phyloP scores from a whole-genome alignment of 2,329 filamentous ascomycete species.

The Hymenoscyphus albidus region DNA sequence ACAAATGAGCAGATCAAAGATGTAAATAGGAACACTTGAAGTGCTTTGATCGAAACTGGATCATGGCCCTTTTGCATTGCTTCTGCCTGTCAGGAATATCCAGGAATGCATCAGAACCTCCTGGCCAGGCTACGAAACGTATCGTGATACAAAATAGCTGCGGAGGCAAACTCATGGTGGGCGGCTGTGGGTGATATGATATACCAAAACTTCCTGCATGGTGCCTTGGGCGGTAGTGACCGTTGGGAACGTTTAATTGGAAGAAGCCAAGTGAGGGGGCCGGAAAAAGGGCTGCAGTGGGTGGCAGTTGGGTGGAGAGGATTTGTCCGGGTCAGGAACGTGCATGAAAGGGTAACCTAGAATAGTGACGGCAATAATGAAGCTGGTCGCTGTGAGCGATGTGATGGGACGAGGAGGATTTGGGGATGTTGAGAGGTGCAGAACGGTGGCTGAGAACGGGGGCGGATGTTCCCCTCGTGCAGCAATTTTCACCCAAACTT shows the following conservation, averaged over 20 bases:
- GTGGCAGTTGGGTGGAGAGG: conserved; percentile 1
- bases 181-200: conserved; percentile 8
- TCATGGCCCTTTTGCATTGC: conserved; percentile 25
- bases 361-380: neutral
- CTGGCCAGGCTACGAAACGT: conserved; percentile 29
- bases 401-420: conserved; percentile 1
- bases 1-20: conserved; percentile 14
- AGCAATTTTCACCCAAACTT: neutral
- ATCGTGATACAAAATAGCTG: conserved; percentile 28
- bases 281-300: neutral
- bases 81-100: conserved; percentile 15
- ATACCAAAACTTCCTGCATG: conserved; percentile 4
- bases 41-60: conserved; percentile 20
- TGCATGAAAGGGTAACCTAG: neutral
- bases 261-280: neutral
- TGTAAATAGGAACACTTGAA: conserved; percentile 16
- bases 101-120: conserved; percentile 16
- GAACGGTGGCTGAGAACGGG: neutral
- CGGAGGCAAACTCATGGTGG: conserved; percentile 19
- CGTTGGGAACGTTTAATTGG: neutral
- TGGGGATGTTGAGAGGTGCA: neutral
- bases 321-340: conserved; percentile 1
- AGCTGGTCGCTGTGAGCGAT: neutral
- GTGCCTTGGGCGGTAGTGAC: neutral
- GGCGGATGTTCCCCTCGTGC: neutral